Evolutionary conservation across 352 stramenopile genomes (phyloP), one percentile per base, ranked within the genome.

Genomic region (Blastocystis sp.): DNA sequence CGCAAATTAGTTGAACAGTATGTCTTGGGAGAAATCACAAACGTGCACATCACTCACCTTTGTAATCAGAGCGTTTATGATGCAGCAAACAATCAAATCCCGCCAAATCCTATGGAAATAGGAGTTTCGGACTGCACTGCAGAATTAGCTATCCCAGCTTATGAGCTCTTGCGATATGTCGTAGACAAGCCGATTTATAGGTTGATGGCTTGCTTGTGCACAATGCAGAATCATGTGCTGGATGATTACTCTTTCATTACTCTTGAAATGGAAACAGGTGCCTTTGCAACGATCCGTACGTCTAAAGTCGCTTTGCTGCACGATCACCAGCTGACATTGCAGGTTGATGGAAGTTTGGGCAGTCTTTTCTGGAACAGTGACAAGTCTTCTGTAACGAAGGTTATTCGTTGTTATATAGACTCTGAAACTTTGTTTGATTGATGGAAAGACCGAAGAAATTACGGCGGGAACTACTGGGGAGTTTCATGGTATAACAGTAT

Each of bases 61-160:
- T 30, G 34, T n/a, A 66, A 39, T 13, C 16, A 85, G 6, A 34
- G 26, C 39, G 4, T 41, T 11, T 26, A 41, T 65, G 4, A 18
- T 6, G 34, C 34, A 8, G 11, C 24, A 1, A n/a, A 68, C 37
- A 55, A 69, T 41, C 30, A 66, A 2, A 50, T 41, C 63, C 50
- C 50, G 13, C 50, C 50, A 13, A 53, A 18, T 55, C 34, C 66
- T 0, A 50, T 68, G 39, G 50, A 26, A 9, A n/a, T 65, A 9
- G 73, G 73, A n/a, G 53, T 85, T 9, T 85, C 73, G 6, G 54
- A 85, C 34, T 85, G 73, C 50, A 85, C 73, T 34, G 50, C 73
- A 11, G 8, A 68, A 26, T 37, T 85, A 11, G 73, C 43, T 4
- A 66, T 85, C 41, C 73, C 73, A 37, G 73, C 73, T 13, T 85